Evolutionary conservation across 257 asterid genomes (phyloP), one percentile per base, ranked within the genome.

Genomic region (Jaltomata sinuosa): DNA sequence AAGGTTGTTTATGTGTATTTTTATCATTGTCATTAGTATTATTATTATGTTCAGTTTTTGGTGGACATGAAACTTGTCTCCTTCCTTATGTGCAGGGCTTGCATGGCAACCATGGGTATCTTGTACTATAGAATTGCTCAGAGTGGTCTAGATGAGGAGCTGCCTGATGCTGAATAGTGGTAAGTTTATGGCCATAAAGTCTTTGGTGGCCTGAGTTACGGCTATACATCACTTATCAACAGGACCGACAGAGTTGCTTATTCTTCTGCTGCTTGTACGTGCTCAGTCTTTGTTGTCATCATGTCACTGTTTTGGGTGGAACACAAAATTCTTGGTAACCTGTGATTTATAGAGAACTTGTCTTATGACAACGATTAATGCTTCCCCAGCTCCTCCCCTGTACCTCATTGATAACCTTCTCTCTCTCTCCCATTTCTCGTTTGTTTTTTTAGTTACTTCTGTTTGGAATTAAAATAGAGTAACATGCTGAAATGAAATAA

Each of bases 51-150:
- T 76, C n/a, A 76, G 62, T 76, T 47, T 76, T 49, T 49, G 64
- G 82, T 77, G 36, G 82, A 64, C 85, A 53, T 85, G 79, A 79
- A 55, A 57, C 31, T 25, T 74, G 42, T 29, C 55, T 80, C 45
- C 49, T 71, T 71, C 53, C 49, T 61, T 59, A 71, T 45, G 31
- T 88, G 82, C 91, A 96, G 99, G 98, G 98, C 99, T 14, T 96
- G 99, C 93, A 85, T 96, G 97, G 95, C 99, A 69, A 96, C 99
- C 79, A 96, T 94, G 98, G 98, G 97, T 34, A 93, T 96, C 76
- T 85, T 96, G 78, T 96, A 96, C 86, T 96, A 96, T 92, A 89
- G 95, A 91, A 90, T 96, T 57, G 91, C 98, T 21, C 97, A 92
- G 82, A 91, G 93, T 62, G 95, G 92, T 84, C 84, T 92, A 1